phyloP scores from a whole-genome alignment of 768 basidiomycete species.

The Auriscalpium microsporum region DNA sequence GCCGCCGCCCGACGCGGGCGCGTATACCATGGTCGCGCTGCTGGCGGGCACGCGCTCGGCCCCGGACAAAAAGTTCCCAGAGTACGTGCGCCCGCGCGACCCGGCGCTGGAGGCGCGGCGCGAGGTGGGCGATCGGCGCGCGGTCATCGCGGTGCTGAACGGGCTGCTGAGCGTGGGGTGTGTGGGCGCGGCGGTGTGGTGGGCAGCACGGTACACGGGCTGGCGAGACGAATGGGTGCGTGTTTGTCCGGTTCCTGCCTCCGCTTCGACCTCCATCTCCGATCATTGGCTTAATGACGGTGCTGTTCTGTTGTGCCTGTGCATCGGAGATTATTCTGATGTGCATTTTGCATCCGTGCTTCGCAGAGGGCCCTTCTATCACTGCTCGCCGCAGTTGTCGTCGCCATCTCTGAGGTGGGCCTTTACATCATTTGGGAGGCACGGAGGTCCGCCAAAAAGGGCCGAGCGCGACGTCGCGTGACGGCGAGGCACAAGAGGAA shows the following conservation, averaged over 20 bases:
- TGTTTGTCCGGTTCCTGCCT: conserved; percentile 1
- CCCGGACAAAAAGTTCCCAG: conserved; percentile 62
- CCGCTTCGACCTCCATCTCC: too few species aligned
- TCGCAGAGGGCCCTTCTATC: conserved; percentile 47
- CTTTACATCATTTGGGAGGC: conserved; percentile 71
- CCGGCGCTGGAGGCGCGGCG: conserved; percentile 35
- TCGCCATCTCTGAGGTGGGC: conserved; percentile 61
- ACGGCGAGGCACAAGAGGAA: background rate
- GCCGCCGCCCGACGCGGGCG: conserved; percentile 39
- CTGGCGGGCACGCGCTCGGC: conserved; percentile 76
- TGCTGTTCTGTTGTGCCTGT: background rate
- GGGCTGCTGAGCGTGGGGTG: conserved; percentile 60
- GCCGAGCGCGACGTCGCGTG: background rate
- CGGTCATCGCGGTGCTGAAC: conserved; percentile 64
- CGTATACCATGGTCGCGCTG: conserved; percentile 64
- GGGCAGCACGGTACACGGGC: conserved; percentile 53
- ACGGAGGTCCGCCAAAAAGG: conserved; percentile 16
- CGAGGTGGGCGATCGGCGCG: conserved; percentile 48
- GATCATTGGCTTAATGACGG: too few species aligned
- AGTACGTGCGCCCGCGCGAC: conserved; percentile 36
- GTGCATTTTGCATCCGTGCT: background rate
- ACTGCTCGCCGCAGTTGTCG: conserved; percentile 50
- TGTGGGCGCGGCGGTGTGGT: conserved; percentile 63
- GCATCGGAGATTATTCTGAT: conserved; percentile 3
- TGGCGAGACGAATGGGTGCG: conserved; percentile 75